These are phyloP conservation scores for Trametes elegans DNA, from an alignment of 768 basidiomycete species.

Conservation along the genomic window DNA sequence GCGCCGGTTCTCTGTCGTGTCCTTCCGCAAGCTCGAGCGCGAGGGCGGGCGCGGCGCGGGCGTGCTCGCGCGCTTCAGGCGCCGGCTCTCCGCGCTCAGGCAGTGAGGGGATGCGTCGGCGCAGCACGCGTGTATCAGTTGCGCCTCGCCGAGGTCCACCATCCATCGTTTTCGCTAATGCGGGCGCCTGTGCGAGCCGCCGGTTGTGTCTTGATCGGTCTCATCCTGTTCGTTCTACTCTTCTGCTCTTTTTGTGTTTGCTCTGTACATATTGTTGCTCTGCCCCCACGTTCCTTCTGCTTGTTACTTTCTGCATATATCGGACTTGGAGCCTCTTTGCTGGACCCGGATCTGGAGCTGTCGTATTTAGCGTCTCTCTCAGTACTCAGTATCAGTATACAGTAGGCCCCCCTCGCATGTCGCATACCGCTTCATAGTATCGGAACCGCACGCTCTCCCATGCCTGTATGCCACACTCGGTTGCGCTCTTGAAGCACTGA, in stretches of 20 bases:
- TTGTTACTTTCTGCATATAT: conserved; percentile 2
- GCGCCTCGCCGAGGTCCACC: background rate
- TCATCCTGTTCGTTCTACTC: background rate
- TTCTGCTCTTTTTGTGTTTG: background rate
- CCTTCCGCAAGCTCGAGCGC: conserved; percentile 3
- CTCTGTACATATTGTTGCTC: background rate
- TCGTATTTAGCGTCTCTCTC: background rate
- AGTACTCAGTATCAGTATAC: background rate
- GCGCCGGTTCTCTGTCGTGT: conserved; percentile 2
- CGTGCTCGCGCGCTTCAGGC: conserved; percentile 10
- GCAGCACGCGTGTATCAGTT: too few species aligned
- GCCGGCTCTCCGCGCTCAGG: conserved; percentile 3
- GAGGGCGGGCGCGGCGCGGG: background rate
- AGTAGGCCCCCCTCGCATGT: background rate
- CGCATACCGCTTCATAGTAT: background rate
- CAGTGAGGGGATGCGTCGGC: too few species aligned
- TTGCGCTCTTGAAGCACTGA: too few species aligned
- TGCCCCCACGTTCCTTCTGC: background rate
- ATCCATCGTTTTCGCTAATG: background rate
- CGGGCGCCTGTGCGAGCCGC: background rate
- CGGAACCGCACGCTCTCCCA: background rate
- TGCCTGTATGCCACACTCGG: too few species aligned
- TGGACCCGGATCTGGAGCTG: background rate
- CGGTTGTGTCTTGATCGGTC: background rate
- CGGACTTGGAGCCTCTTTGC: background rate